A percentile compares a stretch with the other conserved stretches of the same genome.
Evolutionary conservation across 768 basidiomycete species (phyloP).

Genomic region (Podaxis sp.): DNA sequence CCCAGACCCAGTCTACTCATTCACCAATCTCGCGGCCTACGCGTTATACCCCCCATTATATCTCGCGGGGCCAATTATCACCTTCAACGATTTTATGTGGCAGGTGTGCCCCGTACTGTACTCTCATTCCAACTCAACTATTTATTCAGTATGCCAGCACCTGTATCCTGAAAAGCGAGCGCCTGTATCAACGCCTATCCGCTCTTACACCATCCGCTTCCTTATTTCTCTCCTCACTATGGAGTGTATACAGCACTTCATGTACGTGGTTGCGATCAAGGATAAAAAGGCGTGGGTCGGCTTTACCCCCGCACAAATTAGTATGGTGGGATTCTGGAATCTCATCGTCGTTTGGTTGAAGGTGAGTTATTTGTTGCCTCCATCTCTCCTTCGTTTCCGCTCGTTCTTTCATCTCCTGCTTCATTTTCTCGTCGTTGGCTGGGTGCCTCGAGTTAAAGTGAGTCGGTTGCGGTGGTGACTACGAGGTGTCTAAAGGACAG

Average conservation of each 20-base stretch:
- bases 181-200: constrained; percentile 33
- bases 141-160: constrained; percentile 36
- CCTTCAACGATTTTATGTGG: constrained; percentile 93
- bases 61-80: constrained; percentile 93
- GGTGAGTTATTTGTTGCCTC: constrained; percentile 37
- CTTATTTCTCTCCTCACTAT: constrained; percentile 69
- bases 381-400: neutral
- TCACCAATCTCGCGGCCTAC: constrained; percentile 75
- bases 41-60: constrained; percentile 91
- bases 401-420: neutral
- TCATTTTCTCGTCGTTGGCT: neutral
- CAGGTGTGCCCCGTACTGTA: constrained; percentile 54
- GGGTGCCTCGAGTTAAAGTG: neutral
- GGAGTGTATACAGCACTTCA: constrained; percentile 89
- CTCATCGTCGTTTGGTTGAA: constrained; percentile 95
- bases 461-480: neutral
- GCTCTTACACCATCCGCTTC: constrained; percentile 70
- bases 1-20: constrained; percentile 55
- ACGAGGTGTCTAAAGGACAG: neutral
- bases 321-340: constrained; percentile 97
- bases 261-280: constrained; percentile 97
- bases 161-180: constrained; percentile 41
- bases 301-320: constrained; percentile 72
- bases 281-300: constrained; percentile 80
- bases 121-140: neutral